phyloP scores from a whole-genome alignment of 345 rosid species.

The Ailanthus altissimus region DNA sequence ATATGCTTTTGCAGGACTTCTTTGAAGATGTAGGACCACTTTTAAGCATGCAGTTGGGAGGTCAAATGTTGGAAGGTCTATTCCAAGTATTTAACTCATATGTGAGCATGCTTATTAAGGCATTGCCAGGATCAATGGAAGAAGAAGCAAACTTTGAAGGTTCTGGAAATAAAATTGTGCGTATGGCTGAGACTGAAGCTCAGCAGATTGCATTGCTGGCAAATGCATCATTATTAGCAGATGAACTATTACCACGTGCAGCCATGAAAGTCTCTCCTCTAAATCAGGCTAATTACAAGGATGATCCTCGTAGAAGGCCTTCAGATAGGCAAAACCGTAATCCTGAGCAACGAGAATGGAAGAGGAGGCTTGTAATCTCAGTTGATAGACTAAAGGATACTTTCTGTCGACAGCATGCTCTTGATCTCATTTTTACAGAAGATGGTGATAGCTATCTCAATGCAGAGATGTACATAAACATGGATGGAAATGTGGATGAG shows the following conservation, averaged over 20 bases:
- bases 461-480: slow-evolving; percentile 90
- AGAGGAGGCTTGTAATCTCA: slow-evolving; percentile 74
- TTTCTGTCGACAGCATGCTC: slow-evolving; percentile 96
- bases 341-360: slow-evolving; percentile 99
- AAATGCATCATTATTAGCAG: slow-evolving; percentile 94
- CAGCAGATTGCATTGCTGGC: slow-evolving; percentile 97
- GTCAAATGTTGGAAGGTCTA: slow-evolving; percentile 87
- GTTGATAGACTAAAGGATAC: slow-evolving; percentile 91
- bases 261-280: slow-evolving; percentile 87
- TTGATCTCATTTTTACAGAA: slow-evolving; percentile 95
- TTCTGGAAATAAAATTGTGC: slow-evolving; percentile 76
- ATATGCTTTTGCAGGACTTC: slow-evolving; percentile 66
- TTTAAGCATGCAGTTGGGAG: slow-evolving; percentile 96
- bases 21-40: slow-evolving; percentile 99
- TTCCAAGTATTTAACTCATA: slow-evolving; percentile 94
- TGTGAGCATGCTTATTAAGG: slow-evolving; percentile 80
- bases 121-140: slow-evolving; percentile 94
- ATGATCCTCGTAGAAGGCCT: slow-evolving; percentile 69
- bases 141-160: slow-evolving; percentile 87
- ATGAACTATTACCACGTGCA: slow-evolving; percentile 97
- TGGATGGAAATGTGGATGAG: slow-evolving; percentile 75
- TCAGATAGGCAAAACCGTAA: slow-evolving; percentile 90
- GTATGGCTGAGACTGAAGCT: slow-evolving; percentile 91
- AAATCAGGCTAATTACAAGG: slow-evolving; percentile 57
- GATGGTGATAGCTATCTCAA: slow-evolving; percentile 92